Base-by-base conservation (phyloP, 495 filamentous ascomycete species). In the Xanthoparmelia taractica region DNA sequence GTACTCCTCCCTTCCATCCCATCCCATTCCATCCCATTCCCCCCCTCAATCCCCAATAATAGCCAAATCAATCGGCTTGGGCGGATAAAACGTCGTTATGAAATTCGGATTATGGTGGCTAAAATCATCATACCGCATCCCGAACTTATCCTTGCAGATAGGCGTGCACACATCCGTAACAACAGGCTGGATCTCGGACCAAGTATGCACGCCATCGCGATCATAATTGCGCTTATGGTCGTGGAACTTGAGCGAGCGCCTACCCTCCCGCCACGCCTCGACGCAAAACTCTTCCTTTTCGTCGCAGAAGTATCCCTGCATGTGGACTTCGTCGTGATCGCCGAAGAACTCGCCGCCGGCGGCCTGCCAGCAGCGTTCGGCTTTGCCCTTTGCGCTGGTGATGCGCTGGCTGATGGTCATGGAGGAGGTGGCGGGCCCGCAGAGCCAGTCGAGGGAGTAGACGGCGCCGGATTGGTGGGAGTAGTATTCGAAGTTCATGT, bases 41-140 rank as follows among this genome's bases (percentile, higher is more conserved):
- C 48, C 25, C 1, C 27, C 27, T 52, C 48, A 52, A 29, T 52
- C 55, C 18, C 33, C 45, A 11, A 11, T 13, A 4, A 48, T 13
- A 0, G 45, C 31, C 48, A 52, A 52, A 52, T 36, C 34, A 58
- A 58, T 58, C 55, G 55, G 55, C 55, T 58, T 58, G 2, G 55
- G 33, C 55, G 55, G 55, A 2, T 6, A 58, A 12, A 11, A 58
- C 17, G 34, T 38, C 13, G 33, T 58, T 17, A 58, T 18, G 15
- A 58, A 58, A 23, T 31, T 58, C 55, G 34, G 34, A 29, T 52
- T 29, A 52, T 52, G 48, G 7, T 29, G 48, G 18, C 48, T 52
- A 15, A 52, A 52, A 52, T 52, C 48, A 52, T 52, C 25, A 18
- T 17, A 52, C 3, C 6, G 6, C 48, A 52, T 52, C 48, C 15